Conservation (phyloP, 2,329 filamentous ascomycete species). For the Camptophora hylomeconis region DNA sequence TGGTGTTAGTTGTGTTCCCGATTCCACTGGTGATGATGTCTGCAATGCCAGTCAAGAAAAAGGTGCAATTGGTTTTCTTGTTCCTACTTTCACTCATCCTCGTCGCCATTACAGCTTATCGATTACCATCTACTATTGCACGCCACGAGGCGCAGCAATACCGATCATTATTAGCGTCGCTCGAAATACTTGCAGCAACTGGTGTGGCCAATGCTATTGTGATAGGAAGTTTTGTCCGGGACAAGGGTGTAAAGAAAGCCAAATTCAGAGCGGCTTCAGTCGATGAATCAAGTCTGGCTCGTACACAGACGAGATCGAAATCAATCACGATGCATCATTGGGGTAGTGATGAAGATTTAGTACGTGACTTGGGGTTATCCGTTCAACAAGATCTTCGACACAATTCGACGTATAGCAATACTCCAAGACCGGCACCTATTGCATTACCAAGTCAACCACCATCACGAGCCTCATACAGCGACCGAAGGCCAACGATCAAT, state of each 20-base stretch:
- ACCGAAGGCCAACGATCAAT: slow-evolving; percentile 16
- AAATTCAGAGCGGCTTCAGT: slow-evolving; percentile 55
- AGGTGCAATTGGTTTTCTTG: slow-evolving; percentile 63
- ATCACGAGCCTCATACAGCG: slow-evolving; percentile 13
- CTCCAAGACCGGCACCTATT: slow-evolving; percentile 25
- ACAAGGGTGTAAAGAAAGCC: slow-evolving; percentile 77
- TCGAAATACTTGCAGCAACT: slow-evolving; percentile 82
- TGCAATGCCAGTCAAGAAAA: slow-evolving; percentile 62
- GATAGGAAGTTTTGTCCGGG: slow-evolving; percentile 81
- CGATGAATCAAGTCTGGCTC: slow-evolving; percentile 29
- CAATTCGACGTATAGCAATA: slow-evolving; percentile 7
- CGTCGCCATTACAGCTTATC: slow-evolving; percentile 65
- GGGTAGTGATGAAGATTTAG: slow-evolving; percentile 86
- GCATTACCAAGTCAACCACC: slow-evolving; percentile 21
- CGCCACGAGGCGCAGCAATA: slow-evolving; percentile 66
- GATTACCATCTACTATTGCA: slow-evolving; percentile 64
- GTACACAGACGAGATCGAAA: slow-evolving; percentile 25
- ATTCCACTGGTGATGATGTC: slow-evolving; percentile 76
- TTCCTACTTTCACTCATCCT: slow-evolving; percentile 77
- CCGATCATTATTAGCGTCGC: slow-evolving; percentile 74
- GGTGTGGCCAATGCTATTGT: slow-evolving; percentile 79
- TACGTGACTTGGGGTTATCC: slow-evolving; percentile 63
- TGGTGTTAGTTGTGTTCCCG: slow-evolving; percentile 76
- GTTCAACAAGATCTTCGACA: slow-evolving; percentile 39
- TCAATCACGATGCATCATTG: slow-evolving; percentile 59